These are phyloP conservation scores for Melanogaster broomeanus DNA, from an alignment of 768 basidiomycete species.

Conservation along the genomic window DNA sequence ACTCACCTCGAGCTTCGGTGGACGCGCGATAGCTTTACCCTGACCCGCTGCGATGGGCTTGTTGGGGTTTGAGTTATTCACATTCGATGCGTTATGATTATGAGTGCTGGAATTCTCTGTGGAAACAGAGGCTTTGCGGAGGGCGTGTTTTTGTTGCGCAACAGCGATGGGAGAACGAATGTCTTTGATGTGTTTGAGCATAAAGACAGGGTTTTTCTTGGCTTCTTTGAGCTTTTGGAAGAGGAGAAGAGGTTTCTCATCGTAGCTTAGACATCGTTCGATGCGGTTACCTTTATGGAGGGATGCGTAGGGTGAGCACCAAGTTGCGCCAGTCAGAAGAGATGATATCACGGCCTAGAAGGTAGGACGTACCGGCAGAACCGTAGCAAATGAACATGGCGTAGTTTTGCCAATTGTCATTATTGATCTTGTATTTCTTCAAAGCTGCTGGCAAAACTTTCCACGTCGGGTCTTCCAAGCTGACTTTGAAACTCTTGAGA, in stretches of 20 bases:
- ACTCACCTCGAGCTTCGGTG: conserved; percentile 70
- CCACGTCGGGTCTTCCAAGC: conserved; percentile 96
- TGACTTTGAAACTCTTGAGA: conserved; percentile 95
- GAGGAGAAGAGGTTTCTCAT: conserved; percentile 94
- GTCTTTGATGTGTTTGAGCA: conserved; percentile 93
- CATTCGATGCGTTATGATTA: conserved; percentile 16
- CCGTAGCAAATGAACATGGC: conserved; percentile 99
- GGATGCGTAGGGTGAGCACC: neutral
- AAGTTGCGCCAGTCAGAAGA: too few relatives aligned
- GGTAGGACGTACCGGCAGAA: conserved; percentile 65
- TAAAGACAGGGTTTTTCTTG: conserved; percentile 98
- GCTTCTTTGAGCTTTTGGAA: conserved; percentile 98
- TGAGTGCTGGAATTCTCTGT: conserved; percentile 23
- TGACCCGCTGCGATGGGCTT: conserved; percentile 31
- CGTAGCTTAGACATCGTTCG: conserved; percentile 95
- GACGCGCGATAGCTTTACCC: conserved; percentile 47
- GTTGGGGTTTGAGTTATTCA: conserved; percentile 18
- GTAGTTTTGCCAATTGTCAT: conserved; percentile 98
- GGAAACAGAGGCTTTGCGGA: conserved; percentile 68
- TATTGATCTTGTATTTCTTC: conserved; percentile 98
- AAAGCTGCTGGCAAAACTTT: conserved; percentile 97
- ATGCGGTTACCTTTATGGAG: conserved; percentile 59
- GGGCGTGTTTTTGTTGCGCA: conserved; percentile 93
- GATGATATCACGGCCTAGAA: neutral
- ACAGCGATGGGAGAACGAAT: conserved; percentile 97